A percentile compares a stretch with the other conserved stretches of the same genome.
Conservation (phyloP, 1,139 yeast genomes). For the Nakaseomyces kungkrabaensis region DNA sequence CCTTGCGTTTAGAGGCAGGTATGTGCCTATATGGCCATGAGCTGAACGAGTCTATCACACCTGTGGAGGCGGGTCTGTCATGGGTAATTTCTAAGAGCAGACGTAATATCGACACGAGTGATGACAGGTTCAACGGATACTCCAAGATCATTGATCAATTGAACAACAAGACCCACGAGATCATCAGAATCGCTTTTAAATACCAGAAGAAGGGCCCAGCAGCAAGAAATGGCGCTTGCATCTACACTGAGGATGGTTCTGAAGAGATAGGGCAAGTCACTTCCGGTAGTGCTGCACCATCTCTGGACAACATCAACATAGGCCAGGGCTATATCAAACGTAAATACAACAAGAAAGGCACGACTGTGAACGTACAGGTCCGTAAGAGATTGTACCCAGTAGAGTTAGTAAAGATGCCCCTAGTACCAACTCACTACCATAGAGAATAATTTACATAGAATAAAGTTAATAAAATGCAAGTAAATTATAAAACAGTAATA, state of each 20-base stretch:
- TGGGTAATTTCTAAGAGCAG: conserved; percentile 86
- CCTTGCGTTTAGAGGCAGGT: conserved; percentile 91
- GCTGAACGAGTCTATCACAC: conserved; percentile 68
- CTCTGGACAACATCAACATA: conserved; percentile 57
- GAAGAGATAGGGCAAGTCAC: conserved; percentile 66
- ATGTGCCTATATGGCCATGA: conserved; percentile 97
- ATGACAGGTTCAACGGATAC: conserved; percentile 67
- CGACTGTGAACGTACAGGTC: conserved; percentile 63
- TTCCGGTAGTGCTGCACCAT: conserved; percentile 87
- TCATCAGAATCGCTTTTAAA: conserved; percentile 62
- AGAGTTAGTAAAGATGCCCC: conserved; percentile 69
- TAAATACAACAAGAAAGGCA: conserved; percentile 64
- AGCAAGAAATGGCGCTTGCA: conserved; percentile 74
- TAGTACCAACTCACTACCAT: conserved; percentile 65
- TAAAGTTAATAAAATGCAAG: background rate
- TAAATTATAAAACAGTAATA: background rate
- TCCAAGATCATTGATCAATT: conserved; percentile 60
- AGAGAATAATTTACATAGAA: background rate
- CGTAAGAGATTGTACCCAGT: conserved; percentile 80
- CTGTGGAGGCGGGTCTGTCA: conserved; percentile 76
- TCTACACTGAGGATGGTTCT: conserved; percentile 42
- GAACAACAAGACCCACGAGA: conserved; percentile 47
- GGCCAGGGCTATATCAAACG: conserved; percentile 86
- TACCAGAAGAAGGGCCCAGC: conserved; percentile 71
- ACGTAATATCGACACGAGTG: conserved; percentile 36